Evolutionary conservation across 1,284 basidiomycete species (phyloP), one percentile per base, ranked within the genome.

Genomic region (Fomitopsis betulina): DNA sequence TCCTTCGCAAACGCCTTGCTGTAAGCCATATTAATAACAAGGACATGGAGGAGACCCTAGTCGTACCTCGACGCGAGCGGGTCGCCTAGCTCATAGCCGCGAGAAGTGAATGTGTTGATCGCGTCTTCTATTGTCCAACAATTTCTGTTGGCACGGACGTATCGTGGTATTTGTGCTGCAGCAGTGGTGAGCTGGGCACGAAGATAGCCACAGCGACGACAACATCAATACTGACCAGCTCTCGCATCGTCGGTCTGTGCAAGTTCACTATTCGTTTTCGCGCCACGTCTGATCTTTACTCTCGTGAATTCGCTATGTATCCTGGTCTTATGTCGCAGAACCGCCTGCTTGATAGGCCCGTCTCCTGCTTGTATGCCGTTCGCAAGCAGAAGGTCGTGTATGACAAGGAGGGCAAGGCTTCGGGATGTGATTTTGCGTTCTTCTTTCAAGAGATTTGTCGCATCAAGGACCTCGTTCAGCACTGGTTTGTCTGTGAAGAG

Each of bases 251-350:
- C 81, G 6, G 74, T 73, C 62, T 81, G 80, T 2, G 82, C 89
- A 21, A 96, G 76, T 54, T 93, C 90, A 39, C 74, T 70, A 63
- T 88, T 85, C 27, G 81, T 83, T 60, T 75, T 82, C 32, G 78
- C 86, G 1, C 92, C 91, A 50, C 82, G 81, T 68, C 84, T 90
- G 63, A 97, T 85, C 73, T 96, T 96, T 58, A 94, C 75, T 66
- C 87, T 87, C 58, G 90, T 86, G 52, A 96, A 82, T 72, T 96
- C 94, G 57, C 91, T 85, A 61, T 86, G 84, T 5, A 98, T 78
- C n/a, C 94, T 83, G 5, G 94, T 91, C 68, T 92, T 93, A 71
- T 98, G 93, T 45, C 91, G 83, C 54, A 91, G 69, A 40, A 96
- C 68, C 0, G 92, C 91, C 67, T 89, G 86, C 65, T 95, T 95